Evolutionary conservation across 106 monocot species (phyloP), one percentile per base, ranked within the genome.

Genomic region (Alisma plantagoaquatica): DNA sequence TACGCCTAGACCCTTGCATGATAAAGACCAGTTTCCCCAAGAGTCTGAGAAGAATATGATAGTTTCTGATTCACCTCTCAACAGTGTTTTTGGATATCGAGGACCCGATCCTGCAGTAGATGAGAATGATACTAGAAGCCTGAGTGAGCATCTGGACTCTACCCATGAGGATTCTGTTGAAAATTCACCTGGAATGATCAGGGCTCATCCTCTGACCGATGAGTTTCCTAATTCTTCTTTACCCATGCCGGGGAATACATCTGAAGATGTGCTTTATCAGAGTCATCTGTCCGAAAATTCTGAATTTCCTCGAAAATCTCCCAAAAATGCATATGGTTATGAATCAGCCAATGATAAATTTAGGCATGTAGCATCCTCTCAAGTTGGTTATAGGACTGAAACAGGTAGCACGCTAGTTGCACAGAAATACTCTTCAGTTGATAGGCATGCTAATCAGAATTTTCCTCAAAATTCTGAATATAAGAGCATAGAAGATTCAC

Each of bases 201-300:
- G 82, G 47, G 70, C 74, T 65, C 76, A 82, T 42, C 61, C 70
- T 4, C 62, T 78, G 4, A 54, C 51, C 30, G 78, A 85, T 64
- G 81, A 82, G 49, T 79, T 70, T 69, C 76, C 65, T 11, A 59
- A 77, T n/a, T n/a, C n/a, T n/a, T n/a, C n/a, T n/a, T n/a, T n/a
- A n/a, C n/a, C n/a, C n/a, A n/a, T n/a, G n/a, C n/a, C n/a, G n/a
- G n/a, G n/a, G n/a, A n/a, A n/a, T n/a, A n/a, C n/a, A n/a, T n/a
- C n/a, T n/a, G n/a, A n/a, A n/a, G n/a, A n/a, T n/a, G n/a, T n/a
- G n/a, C n/a, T n/a, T n/a, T n/a, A n/a, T n/a, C n/a, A n/a, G n/a
- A n/a, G n/a, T n/a, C n/a, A n/a, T n/a, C n/a, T n/a, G n/a, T n/a
- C n/a, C n/a, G n/a, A n/a, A n/a, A n/a, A n/a, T n/a, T n/a, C n/a